Evolutionary conservation across 805 yeast species (phyloP).

Genomic region (Candida pini): DNA sequence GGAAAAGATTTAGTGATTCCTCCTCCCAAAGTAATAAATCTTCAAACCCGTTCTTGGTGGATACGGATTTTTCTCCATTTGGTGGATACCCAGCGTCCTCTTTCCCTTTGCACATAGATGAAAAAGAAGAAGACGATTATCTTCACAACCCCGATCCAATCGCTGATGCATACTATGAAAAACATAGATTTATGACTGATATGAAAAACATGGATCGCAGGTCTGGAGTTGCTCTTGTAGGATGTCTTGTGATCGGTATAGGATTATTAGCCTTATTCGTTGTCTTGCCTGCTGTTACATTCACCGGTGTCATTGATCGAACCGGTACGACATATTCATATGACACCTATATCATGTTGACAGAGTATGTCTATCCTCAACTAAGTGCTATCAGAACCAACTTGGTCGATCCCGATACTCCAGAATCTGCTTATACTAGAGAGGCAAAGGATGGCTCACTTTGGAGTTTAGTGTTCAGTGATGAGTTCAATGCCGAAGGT

Average conservation of each 20-base stretch:
- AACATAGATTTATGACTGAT: constrained; percentile 58
- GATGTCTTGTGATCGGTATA: constrained; percentile 49
- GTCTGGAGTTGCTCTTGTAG: constrained; percentile 57
- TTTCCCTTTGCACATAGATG: constrained; percentile 87
- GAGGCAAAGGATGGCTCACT: constrained; percentile 52
- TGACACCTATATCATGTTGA: constrained; percentile 37
- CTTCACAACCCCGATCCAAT: constrained; percentile 95
- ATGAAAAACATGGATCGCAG: constrained; percentile 60
- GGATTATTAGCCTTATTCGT: constrained; percentile 69
- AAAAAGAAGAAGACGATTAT: constrained; percentile 92
- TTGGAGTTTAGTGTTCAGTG: constrained; percentile 81
- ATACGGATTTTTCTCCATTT: constrained; percentile 78
- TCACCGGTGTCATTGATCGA: constrained; percentile 53
- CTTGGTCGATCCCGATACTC: constrained; percentile 73
- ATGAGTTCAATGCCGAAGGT: constrained; percentile 78
- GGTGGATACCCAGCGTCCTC: constrained; percentile 95
- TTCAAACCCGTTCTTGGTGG: constrained; percentile 39
- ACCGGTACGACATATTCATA: constrained; percentile 3
- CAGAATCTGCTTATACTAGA: constrained; percentile 38
- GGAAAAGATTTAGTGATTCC: constrained; percentile 12
- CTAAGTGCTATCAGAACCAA: constrained; percentile 53
- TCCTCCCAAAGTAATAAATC: constrained; percentile 19
- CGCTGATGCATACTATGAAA: constrained; percentile 81
- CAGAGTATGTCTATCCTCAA: constrained; percentile 52
- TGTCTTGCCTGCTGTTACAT: constrained; percentile 78